These are phyloP conservation scores for Erysimum cheiri DNA, from an alignment of 441 rosid genomes.

Conservation along the genomic window DNA sequence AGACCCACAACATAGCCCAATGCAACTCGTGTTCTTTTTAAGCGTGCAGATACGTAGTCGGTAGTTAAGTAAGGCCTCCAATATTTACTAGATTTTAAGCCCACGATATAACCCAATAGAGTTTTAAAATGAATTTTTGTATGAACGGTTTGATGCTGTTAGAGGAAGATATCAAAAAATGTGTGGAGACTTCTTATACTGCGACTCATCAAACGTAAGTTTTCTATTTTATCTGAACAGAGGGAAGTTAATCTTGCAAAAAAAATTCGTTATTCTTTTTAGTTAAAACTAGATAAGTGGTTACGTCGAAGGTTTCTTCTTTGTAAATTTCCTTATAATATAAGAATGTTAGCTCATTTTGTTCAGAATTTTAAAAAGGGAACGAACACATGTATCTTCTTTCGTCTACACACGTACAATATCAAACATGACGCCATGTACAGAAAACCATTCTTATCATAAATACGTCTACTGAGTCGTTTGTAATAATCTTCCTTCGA, in stretches of 20 bases:
- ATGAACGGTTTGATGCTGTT: too few species aligned
- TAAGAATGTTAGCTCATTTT: neutral
- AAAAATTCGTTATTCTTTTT: too few species aligned
- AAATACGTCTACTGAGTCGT: neutral
- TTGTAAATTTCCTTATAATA: neutral
- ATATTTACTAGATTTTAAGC: too few species aligned
- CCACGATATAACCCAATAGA: too few species aligned
- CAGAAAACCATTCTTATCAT: slow-evolving; percentile 29
- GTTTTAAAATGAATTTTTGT: too few species aligned
- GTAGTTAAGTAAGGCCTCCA: too few species aligned
- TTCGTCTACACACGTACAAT: slow-evolving; percentile 31
- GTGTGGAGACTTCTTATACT: too few species aligned
- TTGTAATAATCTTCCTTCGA: neutral
- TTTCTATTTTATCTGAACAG: too few species aligned
- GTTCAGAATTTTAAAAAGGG: neutral
- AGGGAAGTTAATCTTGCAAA: neutral
- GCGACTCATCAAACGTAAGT: too few species aligned
- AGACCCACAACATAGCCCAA: neutral
- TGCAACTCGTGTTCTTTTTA: neutral
- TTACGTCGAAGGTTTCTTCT: neutral
- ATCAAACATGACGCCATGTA: slow-evolving; percentile 7
- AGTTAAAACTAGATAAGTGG: neutral
- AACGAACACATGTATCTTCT: slow-evolving; percentile 24
- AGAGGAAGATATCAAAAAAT: too few species aligned
- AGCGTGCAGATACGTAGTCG: too few species aligned